Base-by-base conservation (phyloP, 108 stramenopile species). In the Stephanodiscus minutulus region DNA sequence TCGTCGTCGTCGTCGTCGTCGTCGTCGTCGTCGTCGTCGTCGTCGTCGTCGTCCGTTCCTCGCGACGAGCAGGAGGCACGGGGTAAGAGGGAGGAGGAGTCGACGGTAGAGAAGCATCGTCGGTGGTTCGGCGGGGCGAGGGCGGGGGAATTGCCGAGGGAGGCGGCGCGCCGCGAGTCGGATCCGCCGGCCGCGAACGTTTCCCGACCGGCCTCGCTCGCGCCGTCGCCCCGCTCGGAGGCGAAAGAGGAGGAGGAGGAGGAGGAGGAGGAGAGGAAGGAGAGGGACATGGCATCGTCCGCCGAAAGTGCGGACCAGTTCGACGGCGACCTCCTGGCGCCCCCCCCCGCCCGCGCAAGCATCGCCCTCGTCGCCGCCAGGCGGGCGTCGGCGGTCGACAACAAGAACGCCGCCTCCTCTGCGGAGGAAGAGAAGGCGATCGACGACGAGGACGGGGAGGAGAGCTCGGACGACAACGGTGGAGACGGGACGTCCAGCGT, bases 361-460 rank as follows among this genome's bases (percentile, higher is more conserved):
- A 5, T 29, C 3, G 27, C 55, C 5, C 13, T 17, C 27, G 55
- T 12, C 29, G 29, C 55, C 27, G 6, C 55, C 29, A 52, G 22
- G 22, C 50, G 50, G 22, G 7, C n/a, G 15, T 52, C 50, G 12
- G 17, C 50, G 22, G 7, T 24, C 50, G 12, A 7, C 7, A 1
- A 52, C n/a, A 3, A 29, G 55, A 27, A 29, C 9, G 28, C 6
- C 27, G 0, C n/a, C 35, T 36, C 59, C 59, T 41, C 15, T 18
- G 59, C 31, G 28, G 64, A 50, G n/a, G 78, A 79, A 60, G 61
- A 79, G 54, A 67, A 67, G 49, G 41, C 60, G 5, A 48, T 36
- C 28, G 66, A 61, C 31, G 37, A 55, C 48, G 61, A 52, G 52
- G 48, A 52, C 44, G 41, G 25, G 10, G 25, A 62, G 1, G 20